Conservation (phyloP, 495 filamentous ascomycete species). For the Lepraria neglecta region DNA sequence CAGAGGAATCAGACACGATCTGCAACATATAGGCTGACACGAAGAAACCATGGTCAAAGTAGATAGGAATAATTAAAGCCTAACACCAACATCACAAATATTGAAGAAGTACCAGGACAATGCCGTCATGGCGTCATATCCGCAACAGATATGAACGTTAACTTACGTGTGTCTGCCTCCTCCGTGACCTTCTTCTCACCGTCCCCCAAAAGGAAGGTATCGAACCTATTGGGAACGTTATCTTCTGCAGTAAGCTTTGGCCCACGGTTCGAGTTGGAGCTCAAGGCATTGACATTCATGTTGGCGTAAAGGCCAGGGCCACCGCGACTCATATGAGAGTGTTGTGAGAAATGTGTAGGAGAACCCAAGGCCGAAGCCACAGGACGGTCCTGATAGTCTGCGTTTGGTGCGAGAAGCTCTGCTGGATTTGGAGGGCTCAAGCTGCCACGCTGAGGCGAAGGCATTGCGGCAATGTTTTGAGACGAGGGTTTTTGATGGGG, state of each 20-base stretch:
- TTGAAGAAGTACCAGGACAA: too few species aligned
- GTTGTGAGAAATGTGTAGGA: neutral
- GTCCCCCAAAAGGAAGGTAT: constrained; percentile 76
- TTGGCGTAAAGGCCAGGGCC: neutral
- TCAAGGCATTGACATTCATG: constrained; percentile 11
- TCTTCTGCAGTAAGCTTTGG: constrained; percentile 13
- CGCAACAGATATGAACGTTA: constrained; percentile 3
- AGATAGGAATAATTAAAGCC: neutral
- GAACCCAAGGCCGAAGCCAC: neutral
- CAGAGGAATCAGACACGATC: neutral
- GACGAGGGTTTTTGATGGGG: neutral
- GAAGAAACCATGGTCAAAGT: neutral
- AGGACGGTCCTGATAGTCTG: neutral
- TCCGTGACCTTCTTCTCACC: constrained; percentile 91
- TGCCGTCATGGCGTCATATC: too few species aligned
- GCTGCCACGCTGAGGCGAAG: neutral
- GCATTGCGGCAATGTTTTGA: too few species aligned
- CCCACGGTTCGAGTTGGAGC: neutral
- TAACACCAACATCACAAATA: too few species aligned
- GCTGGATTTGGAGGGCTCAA: neutral
- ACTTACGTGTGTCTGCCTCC: constrained; percentile 77
- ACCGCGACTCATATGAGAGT: constrained; percentile 2
- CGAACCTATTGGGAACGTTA: constrained; percentile 57
- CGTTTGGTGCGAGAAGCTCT: neutral
- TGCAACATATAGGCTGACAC: too few species aligned